Evolutionary conservation across 192 early-diverging fungal species (phyloP), one percentile per base, ranked within the genome.

Genomic region (Coemansia sp.): DNA sequence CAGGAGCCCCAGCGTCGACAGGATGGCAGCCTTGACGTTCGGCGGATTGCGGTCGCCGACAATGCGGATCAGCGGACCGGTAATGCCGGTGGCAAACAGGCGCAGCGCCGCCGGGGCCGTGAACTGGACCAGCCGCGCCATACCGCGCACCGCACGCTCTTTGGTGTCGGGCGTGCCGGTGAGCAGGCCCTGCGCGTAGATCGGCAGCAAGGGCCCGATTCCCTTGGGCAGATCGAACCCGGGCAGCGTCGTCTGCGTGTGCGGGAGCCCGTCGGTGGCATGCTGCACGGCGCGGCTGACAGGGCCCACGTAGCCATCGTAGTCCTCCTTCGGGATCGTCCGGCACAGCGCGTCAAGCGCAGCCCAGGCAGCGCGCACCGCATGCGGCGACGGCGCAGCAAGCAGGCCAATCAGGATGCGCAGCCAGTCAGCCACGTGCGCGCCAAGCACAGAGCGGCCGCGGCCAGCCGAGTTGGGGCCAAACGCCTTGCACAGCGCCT

Each of bases 51-150:
- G 91, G 77, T 99, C 97, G 59, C 96, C 95, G 66, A 97, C 90
- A 64, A 98, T 93, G 83, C 97, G 93, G 83, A 99, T 99, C 49
- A 99, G 86, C 26, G 96, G 95, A 49, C 97, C 97, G 9, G 97
- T 95, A 45, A 99, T 96, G 67, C 92, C 91, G 8, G 95, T 98
- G 34, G 97, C 94, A 75, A 91, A 98, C 38, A 93, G 88, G 49
- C 90, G 90, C 26, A 99, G 85, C 11, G 90, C 89, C 16, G 89
- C 87, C 6, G 88, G 85, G 23, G 68, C 62, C 1, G 85, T 86
- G 56, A 74, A 84, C 46, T 66, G 41, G 10, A 93, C 87, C 52
- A 94, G 63, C 23, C 89, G 89, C 6, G 94, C 94, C 82, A 99
- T 89, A 39, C 91, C 94, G 35, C 91, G 80, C 48, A 95, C 94